Base-by-base conservation (phyloP, 2,329 filamentous ascomycete species). In the Neofusicoccum sp. region DNA sequence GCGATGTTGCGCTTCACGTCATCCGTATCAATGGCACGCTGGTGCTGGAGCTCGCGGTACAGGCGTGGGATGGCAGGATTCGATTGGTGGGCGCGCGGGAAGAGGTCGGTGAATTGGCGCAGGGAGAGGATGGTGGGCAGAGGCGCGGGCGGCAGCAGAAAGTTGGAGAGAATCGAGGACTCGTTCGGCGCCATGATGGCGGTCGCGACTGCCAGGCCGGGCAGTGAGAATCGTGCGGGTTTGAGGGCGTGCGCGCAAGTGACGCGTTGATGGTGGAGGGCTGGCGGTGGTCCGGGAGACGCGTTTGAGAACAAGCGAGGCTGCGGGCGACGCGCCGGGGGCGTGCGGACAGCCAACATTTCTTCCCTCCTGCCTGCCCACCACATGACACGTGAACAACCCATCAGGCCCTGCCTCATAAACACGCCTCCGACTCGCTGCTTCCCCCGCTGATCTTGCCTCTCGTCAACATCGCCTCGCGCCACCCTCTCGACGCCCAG, bases 11-110 rank as follows among this genome's bases (percentile, higher is more conserved):
- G 76, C 58, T 85, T 81, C 12, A 96, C 86, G 3, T 78, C 73
- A 67, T 93, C 89, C 58, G 91, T 82, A 9, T 89, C 79, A 49
- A 82, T 81, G 63, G 87, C 86, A 59, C 91, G 86, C 70, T 92
- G 84, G 62, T 86, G 82, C 68, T 95, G 89, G 2, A 96, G 81
- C 71, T 95, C 89, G 49, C 89, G 86, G 71, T 96, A 96, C 4
- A 96, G 80, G 0, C 82, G 79, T 61, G 86, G 84, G 49, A 93
- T 82, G 60, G 88, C 86, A 0, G 89, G 84, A 48, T 87, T 88
- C 26, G 82, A 78, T 62, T 87, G 88, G 53, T 87, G 80, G 40
- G 84, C 75, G 54, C 82, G 84, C 9, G 91, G 91, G 69, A 96
- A 95, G 43, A 93, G 82, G 30, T 87, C 82, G 44, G 85, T 86